These are phyloP conservation scores for Melampsora larici-populina DNA, from an alignment of 1,284 basidiomycete species.

Conservation along the genomic window DNA sequence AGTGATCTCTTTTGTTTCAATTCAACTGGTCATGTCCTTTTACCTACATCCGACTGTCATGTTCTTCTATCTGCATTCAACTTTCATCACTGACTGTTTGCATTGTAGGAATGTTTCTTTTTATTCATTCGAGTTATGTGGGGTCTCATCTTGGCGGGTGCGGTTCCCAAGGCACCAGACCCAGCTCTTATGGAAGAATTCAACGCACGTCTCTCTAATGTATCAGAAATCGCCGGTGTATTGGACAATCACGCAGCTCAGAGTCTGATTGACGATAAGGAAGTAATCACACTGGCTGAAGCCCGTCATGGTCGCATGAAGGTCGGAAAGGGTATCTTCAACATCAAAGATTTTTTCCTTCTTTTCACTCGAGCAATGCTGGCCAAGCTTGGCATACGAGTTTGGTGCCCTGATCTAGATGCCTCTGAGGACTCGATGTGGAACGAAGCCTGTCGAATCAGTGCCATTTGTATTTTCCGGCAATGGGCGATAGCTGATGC, in stretches of 20 bases:
- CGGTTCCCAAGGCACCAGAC: background rate
- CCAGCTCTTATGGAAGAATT: background rate
- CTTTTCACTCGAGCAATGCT: constrained; percentile 7
- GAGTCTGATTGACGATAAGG: background rate
- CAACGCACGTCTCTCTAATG: background rate
- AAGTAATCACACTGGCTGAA: background rate
- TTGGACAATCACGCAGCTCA: background rate
- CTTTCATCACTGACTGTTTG: background rate
- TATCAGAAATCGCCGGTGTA: background rate
- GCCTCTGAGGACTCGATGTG: constrained; percentile 5
- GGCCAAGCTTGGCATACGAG: constrained; percentile 7
- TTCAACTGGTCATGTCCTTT: too few relatives aligned
- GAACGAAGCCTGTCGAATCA: constrained; percentile 16
- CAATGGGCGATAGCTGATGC: background rate
- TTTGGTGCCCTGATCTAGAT: constrained; percentile 27
- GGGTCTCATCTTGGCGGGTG: background rate
- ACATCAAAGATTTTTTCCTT: constrained; percentile 17
- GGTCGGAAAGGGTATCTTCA: background rate
- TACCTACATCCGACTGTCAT: too few relatives aligned
- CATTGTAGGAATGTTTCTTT: background rate
- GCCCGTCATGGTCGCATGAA: background rate
- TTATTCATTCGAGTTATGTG: background rate
- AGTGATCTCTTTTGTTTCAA: too few relatives aligned
- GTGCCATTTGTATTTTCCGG: background rate
- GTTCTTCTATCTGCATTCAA: too few relatives aligned